phyloP scores from a whole-genome alignment of 2,329 filamentous ascomycete genomes.

The Diaporthe ampelina region DNA sequence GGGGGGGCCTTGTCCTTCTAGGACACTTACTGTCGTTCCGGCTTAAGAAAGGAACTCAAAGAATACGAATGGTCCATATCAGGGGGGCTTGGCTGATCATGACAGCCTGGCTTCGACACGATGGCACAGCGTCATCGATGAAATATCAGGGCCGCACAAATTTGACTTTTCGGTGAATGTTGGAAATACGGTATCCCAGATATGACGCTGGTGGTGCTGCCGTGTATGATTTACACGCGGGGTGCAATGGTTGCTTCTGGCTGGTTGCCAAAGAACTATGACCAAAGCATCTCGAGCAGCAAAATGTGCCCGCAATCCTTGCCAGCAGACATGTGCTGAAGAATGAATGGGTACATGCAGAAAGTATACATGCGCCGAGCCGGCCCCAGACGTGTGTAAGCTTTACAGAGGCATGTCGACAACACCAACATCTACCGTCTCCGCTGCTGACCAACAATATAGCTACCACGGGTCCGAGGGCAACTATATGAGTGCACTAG shows the following conservation, averaged over 20 bases:
- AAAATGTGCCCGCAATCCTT: background rate
- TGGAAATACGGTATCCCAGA: background rate
- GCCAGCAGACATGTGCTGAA: background rate
- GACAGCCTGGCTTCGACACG: background rate
- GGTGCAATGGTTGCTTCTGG: background rate
- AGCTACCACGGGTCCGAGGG: background rate
- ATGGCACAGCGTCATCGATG: background rate
- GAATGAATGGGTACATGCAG: background rate
- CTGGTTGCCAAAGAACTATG: background rate
- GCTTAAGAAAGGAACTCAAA: too few species aligned
- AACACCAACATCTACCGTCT: background rate
- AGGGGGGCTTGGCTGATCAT: background rate
- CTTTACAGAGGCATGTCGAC: background rate
- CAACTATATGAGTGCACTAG: background rate
- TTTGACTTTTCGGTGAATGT: background rate
- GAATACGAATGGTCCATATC: background rate
- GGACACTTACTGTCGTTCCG: too few species aligned
- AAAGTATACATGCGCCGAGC: constrained; percentile 25
- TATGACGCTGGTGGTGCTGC: too few species aligned
- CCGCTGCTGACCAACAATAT: background rate
- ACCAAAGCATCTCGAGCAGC: background rate
- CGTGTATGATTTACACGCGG: background rate
- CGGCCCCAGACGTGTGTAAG: background rate
- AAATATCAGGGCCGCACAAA: background rate
- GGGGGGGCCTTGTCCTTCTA: too few species aligned